Conservation (phyloP, 306 rosid genomes). For the Casuarina glauca region DNA sequence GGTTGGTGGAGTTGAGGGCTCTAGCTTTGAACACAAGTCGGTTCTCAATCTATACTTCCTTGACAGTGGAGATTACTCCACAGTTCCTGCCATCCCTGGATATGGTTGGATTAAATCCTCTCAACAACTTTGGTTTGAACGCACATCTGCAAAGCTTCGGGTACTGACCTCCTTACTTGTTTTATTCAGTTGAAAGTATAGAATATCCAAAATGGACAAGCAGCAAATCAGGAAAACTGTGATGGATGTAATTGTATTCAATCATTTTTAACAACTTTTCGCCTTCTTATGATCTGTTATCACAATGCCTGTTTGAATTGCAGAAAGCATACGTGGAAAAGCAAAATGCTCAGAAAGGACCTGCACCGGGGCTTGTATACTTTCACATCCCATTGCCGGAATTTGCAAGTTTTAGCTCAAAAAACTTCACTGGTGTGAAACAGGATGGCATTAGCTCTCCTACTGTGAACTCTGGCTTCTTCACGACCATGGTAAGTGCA, state of each 20-base stretch:
- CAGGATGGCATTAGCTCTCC: slow-evolving; percentile 81
- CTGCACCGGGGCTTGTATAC: slow-evolving; percentile 84
- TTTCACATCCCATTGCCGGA: slow-evolving; percentile 96
- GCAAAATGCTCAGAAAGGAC: slow-evolving; percentile 59
- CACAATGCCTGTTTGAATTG: slow-evolving; percentile 13
- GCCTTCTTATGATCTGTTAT: not conserved
- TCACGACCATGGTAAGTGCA: slow-evolving; percentile 75
- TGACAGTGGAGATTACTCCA: slow-evolving; percentile 92
- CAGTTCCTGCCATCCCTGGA: slow-evolving; percentile 56
- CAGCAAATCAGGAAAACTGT: not conserved
- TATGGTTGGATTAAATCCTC: slow-evolving; percentile 97
- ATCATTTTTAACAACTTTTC: not conserved
- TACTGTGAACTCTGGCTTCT: slow-evolving; percentile 90
- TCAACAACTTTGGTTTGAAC: slow-evolving; percentile 85
- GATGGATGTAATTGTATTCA: too few species aligned
- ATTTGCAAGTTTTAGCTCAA: slow-evolving; percentile 59
- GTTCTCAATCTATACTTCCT: slow-evolving; percentile 86
- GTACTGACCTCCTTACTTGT: slow-evolving; percentile 34
- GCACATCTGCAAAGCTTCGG: slow-evolving; percentile 62
- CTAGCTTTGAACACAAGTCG: slow-evolving; percentile 74
- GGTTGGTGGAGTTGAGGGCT: slow-evolving; percentile 66
- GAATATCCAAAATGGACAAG: not conserved
- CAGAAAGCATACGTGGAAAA: slow-evolving; percentile 63
- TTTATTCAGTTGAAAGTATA: slow-evolving; percentile 8
- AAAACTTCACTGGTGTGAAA: slow-evolving; percentile 70